These are phyloP conservation scores for Pneumocystis murina DNA, from an alignment of 1,139 yeast species.

Conservation along the genomic window DNA sequence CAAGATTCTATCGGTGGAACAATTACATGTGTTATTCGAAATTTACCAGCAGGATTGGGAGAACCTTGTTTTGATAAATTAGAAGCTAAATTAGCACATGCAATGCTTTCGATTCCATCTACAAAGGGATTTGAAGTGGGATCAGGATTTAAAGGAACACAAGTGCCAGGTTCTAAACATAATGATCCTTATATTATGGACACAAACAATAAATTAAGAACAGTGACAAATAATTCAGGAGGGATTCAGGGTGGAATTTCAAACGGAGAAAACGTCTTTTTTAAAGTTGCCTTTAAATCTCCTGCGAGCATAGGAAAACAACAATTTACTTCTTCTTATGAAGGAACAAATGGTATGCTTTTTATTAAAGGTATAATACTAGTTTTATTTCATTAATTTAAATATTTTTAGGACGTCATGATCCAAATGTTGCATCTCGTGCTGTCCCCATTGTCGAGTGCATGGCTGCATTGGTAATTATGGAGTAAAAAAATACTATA, in stretches of 20 bases:
- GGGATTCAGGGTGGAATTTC: constrained; percentile 97
- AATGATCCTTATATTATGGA: constrained; percentile 62
- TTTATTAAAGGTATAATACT: constrained; percentile 46
- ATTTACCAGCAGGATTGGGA: constrained; percentile 85
- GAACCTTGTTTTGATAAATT: constrained; percentile 95
- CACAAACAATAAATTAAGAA: constrained; percentile 37
- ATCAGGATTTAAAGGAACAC: constrained; percentile 82
- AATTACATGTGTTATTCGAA: constrained; percentile 91
- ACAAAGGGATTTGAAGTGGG: constrained; percentile 97
- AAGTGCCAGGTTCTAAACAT: constrained; percentile 83
- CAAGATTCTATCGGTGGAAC: constrained; percentile 95
- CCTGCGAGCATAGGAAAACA: constrained; percentile 95
- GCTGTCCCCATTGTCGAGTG: constrained; percentile 98
- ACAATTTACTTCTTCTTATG: constrained; percentile 75
- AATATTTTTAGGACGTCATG: constrained; percentile 62
- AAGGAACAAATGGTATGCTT: constrained; percentile 69
- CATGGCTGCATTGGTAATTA: constrained; percentile 86
- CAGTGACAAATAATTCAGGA: constrained; percentile 83
- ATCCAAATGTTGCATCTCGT: constrained; percentile 95
- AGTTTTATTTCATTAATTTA: background rate
- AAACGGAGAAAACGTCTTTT: constrained; percentile 88
- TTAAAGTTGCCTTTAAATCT: constrained; percentile 90
- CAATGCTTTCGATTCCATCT: constrained; percentile 94
- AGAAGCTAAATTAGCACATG: constrained; percentile 90
- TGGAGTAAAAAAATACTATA: constrained; percentile 31